Base-by-base conservation (phyloP, 106 monocot genomes). In the Vanilla planifolia region DNA sequence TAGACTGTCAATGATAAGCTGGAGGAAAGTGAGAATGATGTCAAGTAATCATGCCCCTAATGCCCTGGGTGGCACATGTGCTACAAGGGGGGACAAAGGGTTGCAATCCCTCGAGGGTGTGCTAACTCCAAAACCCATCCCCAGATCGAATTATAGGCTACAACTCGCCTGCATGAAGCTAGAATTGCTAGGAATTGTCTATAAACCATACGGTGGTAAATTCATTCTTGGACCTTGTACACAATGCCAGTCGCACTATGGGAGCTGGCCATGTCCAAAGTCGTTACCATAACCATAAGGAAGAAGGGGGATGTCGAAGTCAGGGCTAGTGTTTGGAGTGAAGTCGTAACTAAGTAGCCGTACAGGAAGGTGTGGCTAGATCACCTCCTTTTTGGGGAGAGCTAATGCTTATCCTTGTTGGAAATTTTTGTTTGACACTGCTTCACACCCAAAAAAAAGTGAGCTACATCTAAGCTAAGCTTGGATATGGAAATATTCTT, bases 251-350 rank as follows among this genome's bases (percentile, higher is more conserved):
- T 62, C 43, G 44, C 61, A 62, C 43, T 60, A 60, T 62, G 43
- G 61, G 43, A 62, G 62, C 32, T 33, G 37, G 39, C 21, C 61
- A 61, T 61, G 40, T 40, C 3, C 33, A 33, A 63, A 48, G 47
- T 63, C 32, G 7, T 48, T 63, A 63, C 47, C 63, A 48, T 63
- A 47, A 47, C 48, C 16, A 24, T 24, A 24, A 42, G n/a, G n/a
- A n/a, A n/a, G 43, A 43, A 61, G 61, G 61, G 42, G 16, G 61
- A 61, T 61, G 61, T 6, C 63, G 46, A 51, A 65, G 65, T 20
- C 32, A 36, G 48, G 65, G 65, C 65, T 52, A 65, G 36, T 65
- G 65, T 37, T 35, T 37, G 20, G 32, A 52, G 51, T 26, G 50
- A 65, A 52, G 48, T 50, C 48, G 48, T 64, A 64, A 64, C 30